Conservation (phyloP, 495 filamentous ascomycete species). For the Xylaria nigripes region DNA sequence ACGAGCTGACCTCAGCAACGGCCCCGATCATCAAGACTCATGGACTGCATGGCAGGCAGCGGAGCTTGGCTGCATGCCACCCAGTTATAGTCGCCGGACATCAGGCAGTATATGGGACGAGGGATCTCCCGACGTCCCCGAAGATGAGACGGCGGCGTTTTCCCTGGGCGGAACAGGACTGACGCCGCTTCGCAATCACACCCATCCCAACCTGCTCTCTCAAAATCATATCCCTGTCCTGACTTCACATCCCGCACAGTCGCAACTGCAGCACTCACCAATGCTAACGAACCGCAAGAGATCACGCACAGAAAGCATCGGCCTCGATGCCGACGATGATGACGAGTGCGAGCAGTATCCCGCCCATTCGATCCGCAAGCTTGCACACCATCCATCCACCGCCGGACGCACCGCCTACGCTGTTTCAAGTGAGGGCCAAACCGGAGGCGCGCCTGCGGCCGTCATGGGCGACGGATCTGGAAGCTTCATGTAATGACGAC, state of each 20-base stretch:
- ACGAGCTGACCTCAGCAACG: not conserved
- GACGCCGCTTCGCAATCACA: not conserved
- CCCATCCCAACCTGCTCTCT: constrained; percentile 5
- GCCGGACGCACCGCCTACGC: not conserved
- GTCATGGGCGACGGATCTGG: constrained; percentile 19
- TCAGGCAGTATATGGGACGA: constrained; percentile 6
- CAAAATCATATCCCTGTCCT: not conserved
- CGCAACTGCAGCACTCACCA: not conserved
- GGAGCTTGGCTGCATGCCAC: not conserved
- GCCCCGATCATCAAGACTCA: not conserved
- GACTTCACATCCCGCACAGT: not conserved
- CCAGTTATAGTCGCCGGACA: constrained; percentile 2
- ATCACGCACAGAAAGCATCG: constrained; percentile 18
- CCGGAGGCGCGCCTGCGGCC: constrained; percentile 16
- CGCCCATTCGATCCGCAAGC: constrained; percentile 22
- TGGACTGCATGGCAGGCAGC: constrained; percentile 7
- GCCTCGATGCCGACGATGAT: constrained; percentile 7
- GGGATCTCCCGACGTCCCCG: constrained; percentile 4
- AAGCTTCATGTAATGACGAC: not conserved
- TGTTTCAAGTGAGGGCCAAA: not conserved
- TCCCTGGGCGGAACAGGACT: constrained; percentile 5
- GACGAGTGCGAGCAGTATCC: constrained; percentile 17
- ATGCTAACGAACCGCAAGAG: constrained; percentile 17
- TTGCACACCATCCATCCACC: constrained; percentile 14
- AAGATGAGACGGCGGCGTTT: constrained; percentile 13